Evolutionary conservation across 768 basidiomycete species (phyloP).

Genomic region (Rhizopogon salebrosus): DNA sequence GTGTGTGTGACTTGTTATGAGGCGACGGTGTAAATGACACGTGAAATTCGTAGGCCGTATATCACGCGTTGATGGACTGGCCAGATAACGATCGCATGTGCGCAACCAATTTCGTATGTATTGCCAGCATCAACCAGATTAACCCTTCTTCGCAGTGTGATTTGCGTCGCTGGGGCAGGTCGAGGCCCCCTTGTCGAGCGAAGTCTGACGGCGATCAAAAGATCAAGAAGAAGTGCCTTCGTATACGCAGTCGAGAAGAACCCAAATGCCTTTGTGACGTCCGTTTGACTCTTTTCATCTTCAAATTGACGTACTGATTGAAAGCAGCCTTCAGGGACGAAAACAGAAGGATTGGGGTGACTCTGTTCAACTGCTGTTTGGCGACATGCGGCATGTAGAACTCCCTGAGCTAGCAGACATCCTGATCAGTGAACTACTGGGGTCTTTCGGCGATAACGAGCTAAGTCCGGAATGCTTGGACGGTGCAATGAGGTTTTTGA

Average conservation of each 20-base stretch:
- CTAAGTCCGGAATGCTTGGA: conserved; percentile 97
- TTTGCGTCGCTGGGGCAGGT: conserved; percentile 93
- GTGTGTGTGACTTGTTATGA: conserved; percentile 31
- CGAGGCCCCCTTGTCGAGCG: conserved; percentile 90
- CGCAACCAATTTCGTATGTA: conserved; percentile 20
- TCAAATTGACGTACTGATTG: conserved; percentile 9
- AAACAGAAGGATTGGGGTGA: conserved; percentile 79
- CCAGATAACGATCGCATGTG: conserved; percentile 58
- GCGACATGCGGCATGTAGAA: conserved; percentile 86
- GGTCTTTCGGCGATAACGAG: conserved; percentile 98
- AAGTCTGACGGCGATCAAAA: conserved; percentile 69
- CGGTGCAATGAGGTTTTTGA: conserved; percentile 89
- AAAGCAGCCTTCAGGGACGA: conserved; percentile 73
- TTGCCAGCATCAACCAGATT: conserved; percentile 1
- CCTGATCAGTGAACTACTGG: conserved; percentile 90
- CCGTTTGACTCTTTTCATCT: conserved; percentile 28
- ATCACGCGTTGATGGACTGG: conserved; percentile 71
- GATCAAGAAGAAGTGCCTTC: conserved; percentile 54
- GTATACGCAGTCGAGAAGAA: conserved; percentile 97
- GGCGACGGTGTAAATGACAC: conserved; percentile 8
- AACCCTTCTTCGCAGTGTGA: conserved; percentile 43
- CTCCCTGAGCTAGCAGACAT: conserved; percentile 90
- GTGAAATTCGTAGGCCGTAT: conserved; percentile 58
- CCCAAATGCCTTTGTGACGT: conserved; percentile 94
- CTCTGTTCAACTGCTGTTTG: conserved; percentile 77